Conservation (phyloP, 2,329 filamentous ascomycete species). For the Septoria petroselini region DNA sequence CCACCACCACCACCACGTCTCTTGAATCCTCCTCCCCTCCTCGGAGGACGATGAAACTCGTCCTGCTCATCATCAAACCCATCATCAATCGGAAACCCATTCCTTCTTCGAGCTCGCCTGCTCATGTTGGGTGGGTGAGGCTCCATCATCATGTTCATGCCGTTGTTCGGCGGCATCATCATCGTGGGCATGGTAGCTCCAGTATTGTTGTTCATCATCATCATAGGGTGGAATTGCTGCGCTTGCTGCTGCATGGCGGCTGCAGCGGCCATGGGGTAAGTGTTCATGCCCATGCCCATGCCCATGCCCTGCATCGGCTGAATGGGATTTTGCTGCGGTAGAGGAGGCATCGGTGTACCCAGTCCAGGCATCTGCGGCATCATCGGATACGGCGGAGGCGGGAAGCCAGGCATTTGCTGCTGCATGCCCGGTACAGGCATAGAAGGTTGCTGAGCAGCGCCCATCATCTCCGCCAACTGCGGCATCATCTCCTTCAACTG, state of each 20-base stretch:
- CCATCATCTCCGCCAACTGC: conserved; percentile 26
- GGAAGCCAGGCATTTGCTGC: not conserved
- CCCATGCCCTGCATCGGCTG: conserved; percentile 6
- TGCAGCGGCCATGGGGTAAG: not conserved
- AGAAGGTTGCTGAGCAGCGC: not conserved
- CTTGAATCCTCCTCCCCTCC: conserved; percentile 9
- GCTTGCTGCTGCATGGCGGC: conserved; percentile 12
- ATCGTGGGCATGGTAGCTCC: conserved; percentile 11
- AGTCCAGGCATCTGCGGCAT: conserved; percentile 1
- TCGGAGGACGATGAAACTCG: conserved; percentile 12
- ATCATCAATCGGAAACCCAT: conserved; percentile 14
- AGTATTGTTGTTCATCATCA: too few species aligned
- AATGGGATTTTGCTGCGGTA: conserved; percentile 8
- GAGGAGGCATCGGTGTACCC: not conserved
- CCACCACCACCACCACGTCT: conserved; percentile 1
- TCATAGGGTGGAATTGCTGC: conserved; percentile 12
- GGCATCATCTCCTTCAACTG: conserved; percentile 30
- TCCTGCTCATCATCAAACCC: conserved; percentile 20
- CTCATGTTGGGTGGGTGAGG: conserved; percentile 4
- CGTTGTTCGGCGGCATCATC: conserved; percentile 5
- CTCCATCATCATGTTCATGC: conserved; percentile 20
- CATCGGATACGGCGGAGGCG: conserved; percentile 1
- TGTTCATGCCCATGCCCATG: not conserved
- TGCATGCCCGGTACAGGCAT: not conserved
- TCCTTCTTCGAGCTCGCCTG: conserved; percentile 13